Evolutionary conservation across 768 basidiomycete genomes (phyloP), one percentile per base, ranked within the genome.

Genomic region (Podaxis sp.): DNA sequence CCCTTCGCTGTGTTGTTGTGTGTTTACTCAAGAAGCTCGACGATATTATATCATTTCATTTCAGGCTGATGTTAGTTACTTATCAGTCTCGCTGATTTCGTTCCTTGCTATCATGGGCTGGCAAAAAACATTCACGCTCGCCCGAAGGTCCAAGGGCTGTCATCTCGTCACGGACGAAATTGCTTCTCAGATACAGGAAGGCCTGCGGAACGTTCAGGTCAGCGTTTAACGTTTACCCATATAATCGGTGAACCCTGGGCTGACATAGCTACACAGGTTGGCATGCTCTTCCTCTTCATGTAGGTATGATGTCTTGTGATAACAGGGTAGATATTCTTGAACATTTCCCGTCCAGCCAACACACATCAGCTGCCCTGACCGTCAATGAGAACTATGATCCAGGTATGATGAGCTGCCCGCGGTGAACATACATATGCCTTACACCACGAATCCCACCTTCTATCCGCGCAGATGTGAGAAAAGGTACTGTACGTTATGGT

Each of bases 271-370:
- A 24, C 25, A 24, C 65, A 94, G 89, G 82, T 89, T 66, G 95
- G 95, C 37, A 92, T 97, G 82, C 75, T 96, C 55, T 93, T 89
- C 73, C 83, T 97, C 38, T 94, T 94, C 76, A 92, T 96, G 91
- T 89, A 72, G 66, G 86, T 76, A 65, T 60, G 5, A 5, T 60
- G 3, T 25, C 46, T 40, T 54, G 22, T 25, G 22, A 46, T 47
- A 27, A 7, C 43, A 13, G n/a, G 46, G n/a, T 19, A 54, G 13
- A 37, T 27, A 55, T 63, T 24, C 49, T 19, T 38, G 33, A 55
- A 12, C 4, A 36, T 63, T 33, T 55, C 33, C 13, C 46, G 24
- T 41, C 58, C 59, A 74, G 75, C 53, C 75, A 81, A 71, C 91
- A 95, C 74, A 91, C 91, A 4, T 90, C 88, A 41, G 89, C 89